A percentile compares a stretch with the other conserved stretches of the same genome.
These are phyloP conservation scores for Paracorniculantispora psalliotae DNA, from an alignment of 2,329 filamentous ascomycete genomes.

Conservation along the genomic window DNA sequence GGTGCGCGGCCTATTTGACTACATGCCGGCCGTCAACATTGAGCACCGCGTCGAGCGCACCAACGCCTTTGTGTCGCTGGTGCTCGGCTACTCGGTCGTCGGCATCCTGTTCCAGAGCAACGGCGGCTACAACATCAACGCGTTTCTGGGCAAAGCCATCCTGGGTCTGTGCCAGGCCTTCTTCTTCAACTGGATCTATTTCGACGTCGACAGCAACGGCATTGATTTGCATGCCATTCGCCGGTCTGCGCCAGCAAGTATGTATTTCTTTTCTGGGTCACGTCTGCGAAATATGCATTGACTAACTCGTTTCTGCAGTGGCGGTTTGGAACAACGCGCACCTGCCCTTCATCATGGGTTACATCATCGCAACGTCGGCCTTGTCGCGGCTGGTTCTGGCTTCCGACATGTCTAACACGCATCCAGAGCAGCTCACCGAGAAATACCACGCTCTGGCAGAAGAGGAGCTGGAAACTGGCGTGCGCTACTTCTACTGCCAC, in stretches of 20 bases:
- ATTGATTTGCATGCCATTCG: slow-evolving; percentile 58
- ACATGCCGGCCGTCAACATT: slow-evolving; percentile 58
- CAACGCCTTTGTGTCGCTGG: slow-evolving; percentile 59
- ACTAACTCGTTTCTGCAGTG: slow-evolving; percentile 24
- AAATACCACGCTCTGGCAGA: slow-evolving; percentile 46
- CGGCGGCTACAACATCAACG: slow-evolving; percentile 39
- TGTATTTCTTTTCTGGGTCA: slow-evolving; percentile 18
- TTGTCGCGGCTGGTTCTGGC: slow-evolving; percentile 55
- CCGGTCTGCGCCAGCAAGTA: slow-evolving; percentile 40
- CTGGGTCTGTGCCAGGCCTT: slow-evolving; percentile 54
- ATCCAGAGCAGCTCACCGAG: slow-evolving; percentile 45
- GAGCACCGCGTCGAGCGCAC: slow-evolving; percentile 62
- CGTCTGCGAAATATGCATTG: not conserved
- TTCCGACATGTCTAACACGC: slow-evolving; percentile 46
- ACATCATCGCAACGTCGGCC: slow-evolving; percentile 54
- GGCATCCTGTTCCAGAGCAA: slow-evolving; percentile 55
- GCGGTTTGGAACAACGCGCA: slow-evolving; percentile 52
- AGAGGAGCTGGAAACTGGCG: slow-evolving; percentile 43
- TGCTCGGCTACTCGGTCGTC: slow-evolving; percentile 61
- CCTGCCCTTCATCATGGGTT: slow-evolving; percentile 59
- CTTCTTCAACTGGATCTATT: slow-evolving; percentile 59
- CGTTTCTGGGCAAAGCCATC: slow-evolving; percentile 59
- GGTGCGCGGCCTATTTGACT: slow-evolving; percentile 45
- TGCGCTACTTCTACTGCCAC: slow-evolving; percentile 61
- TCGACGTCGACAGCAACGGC: slow-evolving; percentile 55